Evolutionary conservation across 2,329 filamentous ascomycete species (phyloP), one percentile per base, ranked within the genome.

Genomic region (Dactylonectria macrodidyma): DNA sequence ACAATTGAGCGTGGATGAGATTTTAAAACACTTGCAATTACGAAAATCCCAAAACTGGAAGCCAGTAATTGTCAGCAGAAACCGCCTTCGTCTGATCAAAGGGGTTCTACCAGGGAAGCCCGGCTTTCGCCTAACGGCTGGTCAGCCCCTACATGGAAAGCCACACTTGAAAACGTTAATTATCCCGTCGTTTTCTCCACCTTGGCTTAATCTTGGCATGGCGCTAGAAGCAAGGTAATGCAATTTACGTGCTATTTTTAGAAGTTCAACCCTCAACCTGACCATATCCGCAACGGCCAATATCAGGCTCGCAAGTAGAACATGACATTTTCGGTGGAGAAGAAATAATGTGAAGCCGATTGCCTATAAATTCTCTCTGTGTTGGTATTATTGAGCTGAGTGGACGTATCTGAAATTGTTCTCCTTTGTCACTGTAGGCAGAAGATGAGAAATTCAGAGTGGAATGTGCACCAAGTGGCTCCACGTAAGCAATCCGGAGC

Each of bases 1-100:
- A 70, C 67, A 59, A 67, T 55, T 50, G 46, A 70, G 64, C 67
- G 63, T 57, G 47, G 59, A 63, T 48, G 51, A 55, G 56, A 69
- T 62, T 48, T 46, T 38, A 65, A 46, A 46, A 48, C 57, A 69
- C n/a, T 47, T 19, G 44, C 44, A 22, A 47, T 19, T 7, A 47
- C 44, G 4, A 47, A 47, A 47, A 22, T 19, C 44, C 22, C 44
- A n/a, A 47, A 22, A n/a, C n/a, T 19, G 44, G 19, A n/a, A 14
- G 22, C 9, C 11, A 26, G 46, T 48, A 26, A 26, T 10, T 6
- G 7, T 24, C 46, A 48, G 22, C 22, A 26, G 22, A 26, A 48
- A 26, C 46, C 46, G 55, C 26, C 38, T 33, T 55, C 14, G 9
- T 50, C 56, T 19, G 44, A 47, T 41, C 22, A 36, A 60, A 26